Base-by-base conservation (phyloP, 2,329 filamentous ascomycete genomes). In the Trichoderma citrinoviride region DNA sequence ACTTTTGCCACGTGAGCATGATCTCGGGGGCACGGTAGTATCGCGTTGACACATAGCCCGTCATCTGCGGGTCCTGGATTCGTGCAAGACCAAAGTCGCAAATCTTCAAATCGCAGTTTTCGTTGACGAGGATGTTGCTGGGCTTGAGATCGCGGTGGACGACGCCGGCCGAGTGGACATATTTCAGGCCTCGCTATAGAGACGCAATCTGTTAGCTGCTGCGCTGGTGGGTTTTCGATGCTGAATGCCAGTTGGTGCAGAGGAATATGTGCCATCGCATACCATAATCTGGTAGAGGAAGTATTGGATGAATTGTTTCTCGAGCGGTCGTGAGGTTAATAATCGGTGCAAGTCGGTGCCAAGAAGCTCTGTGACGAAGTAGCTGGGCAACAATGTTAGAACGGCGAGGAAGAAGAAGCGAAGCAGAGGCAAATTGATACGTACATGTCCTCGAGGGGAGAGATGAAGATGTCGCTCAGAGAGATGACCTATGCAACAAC, bases 1-100 rank as follows among this genome's bases (percentile, higher is more conserved):
- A 99, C 82, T 99, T 99, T 83, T 99, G 95, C 95, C 95, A 99
- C 69, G 95, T 98, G 76, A 99, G 92, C 95, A 99, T 99, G 76
- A 99, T 99, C 80, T 99, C 95, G 19, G 95, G 95, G 8, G 95
- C 95, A 74, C 95, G 89, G 85, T 99, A 99, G 84, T 99, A 99
- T 83, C 95, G 86, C 68, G 95, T 99, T 54, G 95, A 98, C 67
- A 99, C 95, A 76, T 99, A 99, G 71, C 95, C 95, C 47, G 95
- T 99, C 95, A 99, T 99, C 80, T 99, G 95, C 41, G 95, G 95
- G 75, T 99, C 95, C 78, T 99, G 95, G 73, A 99, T 97, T 78
- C 95, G 92, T 61, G 95, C 95, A 67, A 99, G 85, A 70, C 95
- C 95, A 73, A 99, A 99, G 77, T 99, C 95, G 84, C 95, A 99